A percentile compares a stretch with the other conserved stretches of the same genome.
Conservation (phyloP, 169 alveolate species). For the Plasmodium vivax region DNA sequence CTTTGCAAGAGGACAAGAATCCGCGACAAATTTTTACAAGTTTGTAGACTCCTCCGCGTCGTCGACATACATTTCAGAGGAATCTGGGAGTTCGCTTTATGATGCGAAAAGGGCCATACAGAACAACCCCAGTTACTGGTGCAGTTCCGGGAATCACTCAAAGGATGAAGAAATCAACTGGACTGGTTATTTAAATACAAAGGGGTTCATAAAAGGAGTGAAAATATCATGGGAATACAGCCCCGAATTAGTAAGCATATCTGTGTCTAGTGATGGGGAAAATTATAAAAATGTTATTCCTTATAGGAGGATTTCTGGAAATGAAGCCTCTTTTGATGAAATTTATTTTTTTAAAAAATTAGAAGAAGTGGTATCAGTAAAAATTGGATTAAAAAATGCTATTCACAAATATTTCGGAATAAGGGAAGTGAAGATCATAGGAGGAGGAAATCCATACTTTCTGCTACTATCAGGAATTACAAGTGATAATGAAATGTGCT, state of each 20-base stretch:
- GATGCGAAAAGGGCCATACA: slow-evolving; percentile 86
- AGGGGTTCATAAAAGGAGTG: slow-evolving; percentile 84
- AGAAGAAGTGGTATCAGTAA: slow-evolving; percentile 80
- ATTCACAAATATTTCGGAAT: slow-evolving; percentile 90
- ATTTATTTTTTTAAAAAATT: slow-evolving; percentile 30
- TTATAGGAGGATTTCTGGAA: slow-evolving; percentile 82
- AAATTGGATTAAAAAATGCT: slow-evolving; percentile 86
- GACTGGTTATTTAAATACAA: slow-evolving; percentile 88
- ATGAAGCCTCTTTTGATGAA: slow-evolving; percentile 75
- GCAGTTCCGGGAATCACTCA: slow-evolving; percentile 88
- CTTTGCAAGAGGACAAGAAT: slow-evolving; percentile 62
- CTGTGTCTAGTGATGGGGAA: slow-evolving; percentile 87
- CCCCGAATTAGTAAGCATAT: slow-evolving; percentile 84
- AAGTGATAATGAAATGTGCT: slow-evolving; percentile 89
- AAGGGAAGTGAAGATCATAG: slow-evolving; percentile 88
- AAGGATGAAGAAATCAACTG: slow-evolving; percentile 83
- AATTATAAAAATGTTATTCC: slow-evolving; percentile 87
- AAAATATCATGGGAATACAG: slow-evolving; percentile 88
- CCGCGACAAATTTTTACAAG: slow-evolving; percentile 79
- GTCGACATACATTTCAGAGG: slow-evolving; percentile 79
- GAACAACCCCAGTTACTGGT: slow-evolving; percentile 90
- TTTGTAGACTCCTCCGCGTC: slow-evolving; percentile 83
- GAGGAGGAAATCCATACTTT: slow-evolving; percentile 90
- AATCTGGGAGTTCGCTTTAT: slow-evolving; percentile 74
- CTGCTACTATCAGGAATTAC: slow-evolving; percentile 90